Base-by-base conservation (phyloP, 371 early-diverging fungal genomes). In the Dichotomocladium elegans region DNA sequence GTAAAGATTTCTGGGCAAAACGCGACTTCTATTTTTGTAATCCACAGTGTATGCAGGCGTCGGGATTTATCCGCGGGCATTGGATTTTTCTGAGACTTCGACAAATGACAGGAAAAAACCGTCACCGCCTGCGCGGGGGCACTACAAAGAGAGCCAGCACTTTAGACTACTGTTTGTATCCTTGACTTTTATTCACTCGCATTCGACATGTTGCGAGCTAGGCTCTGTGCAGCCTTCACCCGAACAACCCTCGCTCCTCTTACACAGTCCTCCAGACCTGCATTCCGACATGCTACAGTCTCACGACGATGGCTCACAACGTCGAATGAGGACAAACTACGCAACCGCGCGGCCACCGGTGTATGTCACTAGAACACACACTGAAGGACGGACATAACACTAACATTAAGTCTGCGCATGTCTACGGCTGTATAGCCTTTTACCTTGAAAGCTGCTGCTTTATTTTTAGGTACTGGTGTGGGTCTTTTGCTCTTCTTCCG, bases 401-500 rank as follows among this genome's bases (percentile, higher is more conserved):
- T 11, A 27, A 17, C 0, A 17, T 8, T 33, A 31, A 10, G 30
- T 21, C 14, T 31, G 3, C 15, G 3, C 8, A 34, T 7, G 14
- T 1, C n/a, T n/a, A n/a, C n/a, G n/a, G n/a, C n/a, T n/a, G 4
- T 24, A 11, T 53, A 76, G 76, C 72, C 73, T 10, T 78, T 78
- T 47, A 70, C 71, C 3, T 66, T 60, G 47, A 76, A 70, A 51
- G 66, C 73, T 33, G 77, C 71, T 6, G 81, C 68, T 10, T 53
- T 82, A 3, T 86, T 87, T 58, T 41, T 83, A 17, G 66, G 57
- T 17, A 84, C 87, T 2, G 89, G 85, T 51, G 66, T 70, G 24
- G 87, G 82, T 31, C 56, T 89, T 19, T 57, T 79, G 24, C 60
- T 70, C 27, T 87, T 87, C 59, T 85, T 89, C 49, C 64, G 74